Percentiles rank a stretch among this genome's conserved stretches.
Conservation (phyloP, 163 green algal species). For the Volvox carteri region DNA sequence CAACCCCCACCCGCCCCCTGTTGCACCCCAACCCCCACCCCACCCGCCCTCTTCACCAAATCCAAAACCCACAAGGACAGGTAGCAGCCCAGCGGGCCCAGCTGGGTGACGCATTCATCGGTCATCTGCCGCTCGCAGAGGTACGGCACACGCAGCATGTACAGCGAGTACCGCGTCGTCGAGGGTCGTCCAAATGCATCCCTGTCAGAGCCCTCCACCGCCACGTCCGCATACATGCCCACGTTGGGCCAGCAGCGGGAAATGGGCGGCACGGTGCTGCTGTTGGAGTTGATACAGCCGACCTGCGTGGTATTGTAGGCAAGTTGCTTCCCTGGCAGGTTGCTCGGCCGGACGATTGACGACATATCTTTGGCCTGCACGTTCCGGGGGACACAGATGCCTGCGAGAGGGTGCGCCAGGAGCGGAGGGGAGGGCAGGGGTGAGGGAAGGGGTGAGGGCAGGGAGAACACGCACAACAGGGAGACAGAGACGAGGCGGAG, state of each 20-base stretch:
- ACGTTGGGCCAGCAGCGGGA: slow-evolving; percentile 42
- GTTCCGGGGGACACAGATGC: slow-evolving; percentile 27
- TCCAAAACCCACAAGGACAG: not conserved
- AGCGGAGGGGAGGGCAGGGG: too few relatives aligned
- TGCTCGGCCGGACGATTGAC: not conserved
- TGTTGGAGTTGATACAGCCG: slow-evolving; percentile 2
- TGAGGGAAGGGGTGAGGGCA: too few relatives aligned
- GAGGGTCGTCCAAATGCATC: slow-evolving; percentile 26
- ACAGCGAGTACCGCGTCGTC: slow-evolving; percentile 28
- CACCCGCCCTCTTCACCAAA: too few relatives aligned
- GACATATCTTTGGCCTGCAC: slow-evolving; percentile 37
- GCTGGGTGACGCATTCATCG: slow-evolving; percentile 9
- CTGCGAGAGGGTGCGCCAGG: not conserved
- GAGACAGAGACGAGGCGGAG: too few relatives aligned
- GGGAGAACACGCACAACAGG: too few relatives aligned
- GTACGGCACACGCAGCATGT: slow-evolving; percentile 35
- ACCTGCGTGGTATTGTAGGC: not conserved
- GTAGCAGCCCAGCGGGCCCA: slow-evolving; percentile 37
- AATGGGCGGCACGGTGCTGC: not conserved
- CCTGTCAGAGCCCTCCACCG: slow-evolving; percentile 33
- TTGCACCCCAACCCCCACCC: too few relatives aligned
- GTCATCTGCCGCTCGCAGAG: slow-evolving; percentile 39
- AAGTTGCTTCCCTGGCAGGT: not conserved
- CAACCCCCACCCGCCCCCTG: too few relatives aligned
- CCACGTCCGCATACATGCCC: slow-evolving; percentile 33